These are phyloP conservation scores for Fomitopsis pinicola DNA, from an alignment of 1,284 basidiomycete species.

Conservation along the genomic window DNA sequence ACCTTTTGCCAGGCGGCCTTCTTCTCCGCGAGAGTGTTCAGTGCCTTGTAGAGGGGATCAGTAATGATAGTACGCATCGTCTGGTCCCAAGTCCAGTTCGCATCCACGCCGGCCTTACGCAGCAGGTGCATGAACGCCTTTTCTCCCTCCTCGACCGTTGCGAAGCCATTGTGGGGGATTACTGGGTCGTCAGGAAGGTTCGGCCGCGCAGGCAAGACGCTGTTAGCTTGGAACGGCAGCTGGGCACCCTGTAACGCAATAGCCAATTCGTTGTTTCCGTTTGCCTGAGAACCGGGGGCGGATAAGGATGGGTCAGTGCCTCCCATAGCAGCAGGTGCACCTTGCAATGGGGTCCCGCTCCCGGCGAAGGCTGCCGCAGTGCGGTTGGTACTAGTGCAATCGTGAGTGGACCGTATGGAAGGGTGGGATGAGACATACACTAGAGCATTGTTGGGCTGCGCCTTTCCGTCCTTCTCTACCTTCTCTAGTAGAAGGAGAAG, in stretches of 20 bases:
- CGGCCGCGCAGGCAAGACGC: slow-evolving; percentile 66
- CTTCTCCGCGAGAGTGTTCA: slow-evolving; percentile 92
- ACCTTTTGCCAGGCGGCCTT: slow-evolving; percentile 93
- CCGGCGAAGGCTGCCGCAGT: slow-evolving; percentile 15
- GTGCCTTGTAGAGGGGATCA: slow-evolving; percentile 94
- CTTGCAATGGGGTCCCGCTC: slow-evolving; percentile 20
- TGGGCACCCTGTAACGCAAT: slow-evolving; percentile 48
- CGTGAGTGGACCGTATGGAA: not conserved
- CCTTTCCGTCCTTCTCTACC: slow-evolving; percentile 69
- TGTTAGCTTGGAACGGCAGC: slow-evolving; percentile 53
- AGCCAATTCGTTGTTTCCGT: slow-evolving; percentile 38
- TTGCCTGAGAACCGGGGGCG: slow-evolving; percentile 30
- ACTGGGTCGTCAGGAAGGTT: slow-evolving; percentile 80
- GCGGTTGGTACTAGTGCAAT: slow-evolving; percentile 11
- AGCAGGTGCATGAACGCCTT: slow-evolving; percentile 90
- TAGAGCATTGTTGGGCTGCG: slow-evolving; percentile 26
- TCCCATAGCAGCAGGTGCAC: slow-evolving; percentile 30
- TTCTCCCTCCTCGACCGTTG: slow-evolving; percentile 85
- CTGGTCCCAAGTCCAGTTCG: slow-evolving; percentile 96
- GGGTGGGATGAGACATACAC: slow-evolving; percentile 12
- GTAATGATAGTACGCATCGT: slow-evolving; percentile 98
- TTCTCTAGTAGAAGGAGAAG: slow-evolving; percentile 76
- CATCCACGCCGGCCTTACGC: slow-evolving; percentile 84
- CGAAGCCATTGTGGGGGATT: slow-evolving; percentile 85
- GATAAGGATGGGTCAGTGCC: slow-evolving; percentile 31